These are phyloP conservation scores for Lepiota venenata DNA, from an alignment of 768 basidiomycete genomes.

Conservation along the genomic window DNA sequence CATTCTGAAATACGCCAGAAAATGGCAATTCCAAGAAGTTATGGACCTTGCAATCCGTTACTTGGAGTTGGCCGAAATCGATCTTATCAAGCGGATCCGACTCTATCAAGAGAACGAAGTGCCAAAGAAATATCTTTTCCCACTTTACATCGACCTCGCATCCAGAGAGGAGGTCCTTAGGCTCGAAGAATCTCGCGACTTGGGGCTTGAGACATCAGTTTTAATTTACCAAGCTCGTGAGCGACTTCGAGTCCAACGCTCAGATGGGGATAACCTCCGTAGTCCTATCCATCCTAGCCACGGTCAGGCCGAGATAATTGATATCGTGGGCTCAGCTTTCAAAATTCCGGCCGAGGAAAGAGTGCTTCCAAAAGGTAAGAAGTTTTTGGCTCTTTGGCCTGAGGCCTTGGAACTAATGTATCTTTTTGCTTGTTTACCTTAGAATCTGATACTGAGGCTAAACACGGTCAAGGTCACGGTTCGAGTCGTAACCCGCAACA, in stretches of 20 bases:
- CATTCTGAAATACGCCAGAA: not conserved
- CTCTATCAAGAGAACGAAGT: constrained; percentile 53
- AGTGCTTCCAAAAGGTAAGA: not conserved
- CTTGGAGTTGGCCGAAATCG: not conserved
- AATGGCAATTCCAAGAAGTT: constrained; percentile 10
- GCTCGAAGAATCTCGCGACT: constrained; percentile 48
- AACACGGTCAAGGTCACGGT: too few species aligned
- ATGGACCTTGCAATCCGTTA: constrained; percentile 8
- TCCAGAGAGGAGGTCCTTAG: constrained; percentile 46
- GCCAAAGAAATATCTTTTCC: constrained; percentile 43
- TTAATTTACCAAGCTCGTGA: constrained; percentile 52
- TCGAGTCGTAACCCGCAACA: too few species aligned
- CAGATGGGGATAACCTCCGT: constrained; percentile 11
- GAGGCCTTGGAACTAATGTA: too few species aligned
- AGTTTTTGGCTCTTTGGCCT: too few species aligned
- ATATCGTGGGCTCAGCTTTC: constrained; percentile 11
- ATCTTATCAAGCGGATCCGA: constrained; percentile 29
- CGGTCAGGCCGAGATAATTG: constrained; percentile 15
- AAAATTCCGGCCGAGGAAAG: not conserved
- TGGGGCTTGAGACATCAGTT: constrained; percentile 52
- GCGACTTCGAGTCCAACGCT: constrained; percentile 29
- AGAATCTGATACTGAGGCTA: too few species aligned
- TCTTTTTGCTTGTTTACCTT: too few species aligned
- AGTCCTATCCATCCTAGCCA: constrained; percentile 20
- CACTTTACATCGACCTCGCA: constrained; percentile 54